Percentiles rank a stretch among this genome's conserved stretches.
Conservation (phyloP, 2,329 filamentous ascomycete genomes). For the Claviceps africana region DNA sequence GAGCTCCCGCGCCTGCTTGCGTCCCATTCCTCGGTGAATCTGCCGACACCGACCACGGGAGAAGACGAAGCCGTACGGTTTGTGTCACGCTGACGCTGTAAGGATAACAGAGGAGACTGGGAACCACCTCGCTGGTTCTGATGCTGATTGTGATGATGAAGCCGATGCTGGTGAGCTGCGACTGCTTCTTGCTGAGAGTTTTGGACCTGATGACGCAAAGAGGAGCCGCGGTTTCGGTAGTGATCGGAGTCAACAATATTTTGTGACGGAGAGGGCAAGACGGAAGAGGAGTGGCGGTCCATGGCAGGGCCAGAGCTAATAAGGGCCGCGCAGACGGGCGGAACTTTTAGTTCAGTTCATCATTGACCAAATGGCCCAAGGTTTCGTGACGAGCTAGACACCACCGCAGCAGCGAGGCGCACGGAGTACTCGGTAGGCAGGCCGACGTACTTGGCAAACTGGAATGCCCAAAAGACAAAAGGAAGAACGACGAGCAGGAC, state of each 20-base stretch:
- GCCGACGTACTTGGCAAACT: not conserved
- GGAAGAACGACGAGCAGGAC: not conserved
- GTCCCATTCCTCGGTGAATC: conserved; percentile 60
- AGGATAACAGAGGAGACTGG: conserved; percentile 10
- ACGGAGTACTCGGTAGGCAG: not conserved
- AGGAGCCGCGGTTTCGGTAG: conserved; percentile 5
- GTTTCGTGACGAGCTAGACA: conserved; percentile 1
- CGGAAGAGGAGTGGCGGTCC: conserved; percentile 14
- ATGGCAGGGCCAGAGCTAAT: conserved; percentile 17
- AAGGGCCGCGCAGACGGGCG: not conserved
- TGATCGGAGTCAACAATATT: conserved; percentile 9
- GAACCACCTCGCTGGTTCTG: not conserved
- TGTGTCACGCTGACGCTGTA: conserved; percentile 9
- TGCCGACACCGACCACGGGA: conserved; percentile 21
- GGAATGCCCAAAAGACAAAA: not conserved
- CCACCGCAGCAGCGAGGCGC: not conserved
- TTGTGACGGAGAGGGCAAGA: conserved; percentile 7
- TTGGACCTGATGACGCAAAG: not conserved
- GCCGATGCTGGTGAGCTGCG: conserved; percentile 6
- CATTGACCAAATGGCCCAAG: conserved; percentile 1
- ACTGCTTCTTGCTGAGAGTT: conserved; percentile 7
- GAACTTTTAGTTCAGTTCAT: conserved; percentile 5
- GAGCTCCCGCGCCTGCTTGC: conserved; percentile 53
- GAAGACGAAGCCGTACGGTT: not conserved
- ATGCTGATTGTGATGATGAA: too few relatives aligned